Conservation (phyloP, 495 filamentous ascomycete genomes). For the Aspergillus biplanus region DNA sequence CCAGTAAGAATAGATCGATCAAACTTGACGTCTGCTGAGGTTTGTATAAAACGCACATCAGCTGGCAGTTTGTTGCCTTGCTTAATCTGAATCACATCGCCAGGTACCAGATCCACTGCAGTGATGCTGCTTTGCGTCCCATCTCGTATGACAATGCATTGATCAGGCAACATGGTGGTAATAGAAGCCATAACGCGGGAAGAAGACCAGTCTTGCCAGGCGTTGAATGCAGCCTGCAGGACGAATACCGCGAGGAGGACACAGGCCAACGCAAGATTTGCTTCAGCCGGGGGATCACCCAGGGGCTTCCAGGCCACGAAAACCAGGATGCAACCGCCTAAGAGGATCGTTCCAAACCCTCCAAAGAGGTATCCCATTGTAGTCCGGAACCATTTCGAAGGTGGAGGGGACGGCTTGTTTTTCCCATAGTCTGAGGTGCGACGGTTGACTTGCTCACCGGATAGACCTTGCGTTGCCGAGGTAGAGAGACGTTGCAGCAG, state of each 20-base stretch:
- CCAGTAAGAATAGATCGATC: conserved; percentile 72
- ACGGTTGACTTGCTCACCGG: neutral
- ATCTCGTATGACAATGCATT: conserved; percentile 60
- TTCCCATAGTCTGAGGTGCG: conserved; percentile 1
- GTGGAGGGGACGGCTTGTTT: conserved; percentile 8
- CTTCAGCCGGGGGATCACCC: conserved; percentile 62
- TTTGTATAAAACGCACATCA: conserved; percentile 66
- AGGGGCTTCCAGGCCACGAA: conserved; percentile 73
- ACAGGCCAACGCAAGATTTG: conserved; percentile 69
- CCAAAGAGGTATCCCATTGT: conserved; percentile 60
- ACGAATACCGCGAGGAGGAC: conserved; percentile 67
- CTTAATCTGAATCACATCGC: conserved; percentile 65
- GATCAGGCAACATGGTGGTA: conserved; percentile 68
- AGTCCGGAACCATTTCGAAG: conserved; percentile 1
- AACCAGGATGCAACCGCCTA: conserved; percentile 64
- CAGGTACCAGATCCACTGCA: conserved; percentile 63
- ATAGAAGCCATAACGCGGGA: conserved; percentile 67
- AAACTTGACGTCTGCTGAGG: conserved; percentile 64
- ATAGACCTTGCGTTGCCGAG: neutral
- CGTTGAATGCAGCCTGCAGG: conserved; percentile 71
- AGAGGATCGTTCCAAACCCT: conserved; percentile 68
- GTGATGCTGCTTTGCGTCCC: conserved; percentile 45
- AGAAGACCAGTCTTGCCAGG: conserved; percentile 65
- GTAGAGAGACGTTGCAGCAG: conserved; percentile 2
- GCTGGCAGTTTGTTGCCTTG: conserved; percentile 70